Base-by-base conservation (phyloP, 2,329 filamentous ascomycete genomes). In the Bipolaris cookei region DNA sequence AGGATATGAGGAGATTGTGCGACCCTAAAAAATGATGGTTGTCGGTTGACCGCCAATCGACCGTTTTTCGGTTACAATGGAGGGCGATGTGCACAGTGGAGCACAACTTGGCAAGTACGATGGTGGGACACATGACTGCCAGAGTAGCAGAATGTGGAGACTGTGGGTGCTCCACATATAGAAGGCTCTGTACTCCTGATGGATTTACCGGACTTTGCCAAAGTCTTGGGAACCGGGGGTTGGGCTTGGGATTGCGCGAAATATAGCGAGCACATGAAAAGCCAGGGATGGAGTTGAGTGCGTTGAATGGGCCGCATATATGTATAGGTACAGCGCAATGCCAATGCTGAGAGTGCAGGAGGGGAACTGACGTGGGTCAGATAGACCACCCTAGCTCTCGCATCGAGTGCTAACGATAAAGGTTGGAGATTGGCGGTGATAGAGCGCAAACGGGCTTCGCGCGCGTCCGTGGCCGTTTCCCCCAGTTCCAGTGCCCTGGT, bases 401-500 rank as follows among this genome's bases (percentile, higher is more conserved):
- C 30, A 18, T 47, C n/a, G 21, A 47, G 49, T 25, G 28, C 48
- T 46, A 39, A 52, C 48, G 20, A 20, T n/a, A 38, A 35, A 46
- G 49, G 41, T 42, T 38, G 10, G 35, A 38, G 35, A 56, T 56
- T 16, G 13, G 38, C 48, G 35, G 39, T 25, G 13, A 51, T 25
- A 28, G 14, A 21, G 16, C 38, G 8, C 38, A 41, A 38, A 56
- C 28, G 25, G 37, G 34, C 6, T 32, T 52, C 25, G 42, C 42
- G 21, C 23, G 21, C 51, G 35, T 37, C 42, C 28, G 23, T 28
- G 25, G 49, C 28, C 48, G 54, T 52, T 56, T 53, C 42, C 49
- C 54, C 54, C 48, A 53, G 54, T 56, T 30, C 54, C 54, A 56
- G 42, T 20, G 35, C 47, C 35, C 54, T 52, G 54, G 54, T 39